Base-by-base conservation (phyloP, 148 eudicot species). In the Rhododendron ferrugineum region DNA sequence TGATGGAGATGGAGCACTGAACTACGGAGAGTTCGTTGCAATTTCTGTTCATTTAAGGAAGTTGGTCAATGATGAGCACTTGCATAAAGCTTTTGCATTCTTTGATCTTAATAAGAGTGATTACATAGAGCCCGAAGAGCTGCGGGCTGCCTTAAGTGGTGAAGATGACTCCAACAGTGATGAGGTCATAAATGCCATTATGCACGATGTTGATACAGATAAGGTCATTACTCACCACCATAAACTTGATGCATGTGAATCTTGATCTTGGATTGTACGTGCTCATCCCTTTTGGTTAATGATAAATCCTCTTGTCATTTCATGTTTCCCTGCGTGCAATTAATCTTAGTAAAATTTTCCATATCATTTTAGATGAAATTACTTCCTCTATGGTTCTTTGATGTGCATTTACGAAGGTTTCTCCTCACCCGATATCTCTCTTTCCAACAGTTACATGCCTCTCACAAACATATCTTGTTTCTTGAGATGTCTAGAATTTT, bases 161-260 rank as follows among this genome's bases (percentile, higher is more conserved):
- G 94, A 94, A 64, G 87, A 86, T 84, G 91, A 91, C 60, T 83
- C 87, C 62, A 88, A 88, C 68, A 89, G 81, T 50, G 93, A 90
- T 88, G 95, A 94, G 78, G 94, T 94, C 75, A 86, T 91, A 76
- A 90, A 84, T 80, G 94, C 95, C 82, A 94, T 94, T 47, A 93
- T 93, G 95, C 93, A 93, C 66, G 94, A 94, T 72, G 98, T 94
- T 40, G 94, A 94, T 83, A 94, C 93, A 11, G 94, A 93, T 88
- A 93, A 93, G 96, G 98, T 94, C 60, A 85, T 90, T 83, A 66
- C 0, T 52, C 44, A 16, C 49, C 42, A 37, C 80, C n/a, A 26
- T 44, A 70, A 52, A 70, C 49, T 22, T 32, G 54, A 50, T 62
- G 54, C 80, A 78, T 77, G 64, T 81, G 7, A 49, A 30, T n/a